Percentiles rank a stretch among this genome's conserved stretches.
Conservation (phyloP, 805 yeast genomes). For the Brettanomyces anomalus region DNA sequence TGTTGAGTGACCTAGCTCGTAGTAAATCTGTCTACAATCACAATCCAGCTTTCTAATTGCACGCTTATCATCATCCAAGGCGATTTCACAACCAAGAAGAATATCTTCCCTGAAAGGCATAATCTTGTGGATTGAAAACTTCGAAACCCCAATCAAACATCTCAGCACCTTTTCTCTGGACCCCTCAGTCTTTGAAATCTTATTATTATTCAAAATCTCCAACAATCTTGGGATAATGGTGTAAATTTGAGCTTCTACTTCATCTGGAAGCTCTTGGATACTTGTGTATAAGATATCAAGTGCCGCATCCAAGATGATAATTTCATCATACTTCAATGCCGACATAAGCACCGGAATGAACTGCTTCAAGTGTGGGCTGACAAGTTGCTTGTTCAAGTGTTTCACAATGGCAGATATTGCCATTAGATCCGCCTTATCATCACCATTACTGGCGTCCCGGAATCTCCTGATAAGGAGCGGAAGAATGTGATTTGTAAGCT, state of each 20-base stretch:
- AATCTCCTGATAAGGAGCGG: constrained; percentile 46
- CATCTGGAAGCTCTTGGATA: constrained; percentile 43
- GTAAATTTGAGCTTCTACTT: constrained; percentile 45
- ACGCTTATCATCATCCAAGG: constrained; percentile 69
- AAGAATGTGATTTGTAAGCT: constrained; percentile 53
- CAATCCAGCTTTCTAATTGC: constrained; percentile 67
- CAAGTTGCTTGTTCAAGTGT: constrained; percentile 52
- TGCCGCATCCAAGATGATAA: constrained; percentile 17
- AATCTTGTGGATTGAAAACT: constrained; percentile 32
- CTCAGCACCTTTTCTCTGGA: constrained; percentile 38
- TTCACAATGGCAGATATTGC: constrained; percentile 62
- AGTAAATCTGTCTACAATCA: constrained; percentile 71
- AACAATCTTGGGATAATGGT: constrained; percentile 49
- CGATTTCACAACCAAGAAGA: constrained; percentile 36
- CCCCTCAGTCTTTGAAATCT: constrained; percentile 20
- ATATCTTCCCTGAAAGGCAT: constrained; percentile 44
- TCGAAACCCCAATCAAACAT: constrained; percentile 38
- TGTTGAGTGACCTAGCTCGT: constrained; percentile 32
- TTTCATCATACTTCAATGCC: constrained; percentile 31
- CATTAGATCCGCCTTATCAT: constrained; percentile 46
- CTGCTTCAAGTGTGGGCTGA: constrained; percentile 52
- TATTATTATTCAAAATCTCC: constrained; percentile 20
- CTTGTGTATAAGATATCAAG: constrained; percentile 23
- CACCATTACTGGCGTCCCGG: constrained; percentile 15
- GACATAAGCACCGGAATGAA: constrained; percentile 68